A percentile compares a stretch with the other conserved stretches of the same genome.
phyloP scores from a whole-genome alignment of 768 basidiomycete species.

The Rhizopogon roseolus region DNA sequence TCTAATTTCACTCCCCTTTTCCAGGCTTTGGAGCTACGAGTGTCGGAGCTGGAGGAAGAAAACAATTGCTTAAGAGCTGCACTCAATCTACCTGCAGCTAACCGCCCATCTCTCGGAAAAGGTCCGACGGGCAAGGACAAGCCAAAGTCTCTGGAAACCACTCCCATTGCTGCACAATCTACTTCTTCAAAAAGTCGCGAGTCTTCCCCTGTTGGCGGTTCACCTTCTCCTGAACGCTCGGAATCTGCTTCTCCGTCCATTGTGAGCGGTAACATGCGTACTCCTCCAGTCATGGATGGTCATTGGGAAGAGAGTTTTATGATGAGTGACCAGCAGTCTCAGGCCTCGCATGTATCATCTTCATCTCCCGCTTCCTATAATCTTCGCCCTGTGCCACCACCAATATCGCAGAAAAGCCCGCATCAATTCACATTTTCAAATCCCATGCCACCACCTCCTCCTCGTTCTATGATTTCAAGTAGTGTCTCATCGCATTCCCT shows the following conservation, averaged over 20 bases:
- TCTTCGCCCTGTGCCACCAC: constrained; percentile 37
- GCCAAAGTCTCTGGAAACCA: constrained; percentile 46
- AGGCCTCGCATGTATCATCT: constrained; percentile 30
- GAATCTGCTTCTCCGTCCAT: constrained; percentile 30
- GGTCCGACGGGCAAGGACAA: constrained; percentile 88
- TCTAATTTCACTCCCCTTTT: constrained; percentile 23
- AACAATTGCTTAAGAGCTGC: constrained; percentile 69
- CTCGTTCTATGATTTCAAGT: constrained; percentile 38
- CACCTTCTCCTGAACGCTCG: constrained; percentile 39
- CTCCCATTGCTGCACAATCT: constrained; percentile 25
- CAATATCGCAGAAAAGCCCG: constrained; percentile 41
- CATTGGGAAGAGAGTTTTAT: constrained; percentile 57
- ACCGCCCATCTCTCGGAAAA: constrained; percentile 68
- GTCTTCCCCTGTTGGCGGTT: constrained; percentile 59
- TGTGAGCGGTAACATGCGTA: constrained; percentile 26
- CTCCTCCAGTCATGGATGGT: constrained; percentile 44
- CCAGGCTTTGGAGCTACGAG: constrained; percentile 78
- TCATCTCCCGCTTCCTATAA: constrained; percentile 41
- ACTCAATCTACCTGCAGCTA: constrained; percentile 70
- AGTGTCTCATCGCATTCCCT: constrained; percentile 33
- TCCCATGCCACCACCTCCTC: constrained; percentile 34
- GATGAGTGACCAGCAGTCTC: constrained; percentile 39
- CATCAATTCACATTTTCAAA: constrained; percentile 39
- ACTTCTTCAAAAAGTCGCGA: constrained; percentile 49
- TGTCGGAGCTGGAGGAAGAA: constrained; percentile 80